phyloP scores from a whole-genome alignment of 352 stramenopile genomes.

The Phytophthora boehmeriae region DNA sequence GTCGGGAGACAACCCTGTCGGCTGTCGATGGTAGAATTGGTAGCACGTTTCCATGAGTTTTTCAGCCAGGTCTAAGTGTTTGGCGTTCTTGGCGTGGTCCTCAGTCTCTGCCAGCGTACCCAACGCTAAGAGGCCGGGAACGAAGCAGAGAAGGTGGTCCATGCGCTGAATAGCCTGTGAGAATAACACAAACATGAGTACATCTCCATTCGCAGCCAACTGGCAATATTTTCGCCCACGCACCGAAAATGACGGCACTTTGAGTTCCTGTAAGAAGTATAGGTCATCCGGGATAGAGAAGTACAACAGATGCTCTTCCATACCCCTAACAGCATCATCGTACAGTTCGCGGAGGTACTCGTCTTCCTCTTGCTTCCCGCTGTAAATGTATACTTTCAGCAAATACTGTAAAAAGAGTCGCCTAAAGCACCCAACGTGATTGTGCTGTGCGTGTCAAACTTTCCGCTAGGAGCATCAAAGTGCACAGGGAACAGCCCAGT shows the following conservation, averaged over 20 bases:
- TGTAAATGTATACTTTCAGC: slow-evolving; percentile 98
- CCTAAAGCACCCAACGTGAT: slow-evolving; percentile 91
- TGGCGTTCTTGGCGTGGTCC: slow-evolving; percentile 72
- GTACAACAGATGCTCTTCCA: slow-evolving; percentile 91
- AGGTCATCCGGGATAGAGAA: slow-evolving; percentile 62
- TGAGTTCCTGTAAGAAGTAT: slow-evolving; percentile 74
- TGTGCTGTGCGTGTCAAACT: slow-evolving; percentile 29
- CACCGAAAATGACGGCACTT: slow-evolving; percentile 53
- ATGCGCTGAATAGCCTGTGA: slow-evolving; percentile 74
- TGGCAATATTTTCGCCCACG: slow-evolving; percentile 13
- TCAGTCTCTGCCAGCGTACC: slow-evolving; percentile 75
- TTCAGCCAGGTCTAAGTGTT: slow-evolving; percentile 89
- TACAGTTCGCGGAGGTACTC: slow-evolving; percentile 89
- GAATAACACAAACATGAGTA: slow-evolving; percentile 9
- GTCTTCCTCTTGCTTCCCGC: slow-evolving; percentile 76
- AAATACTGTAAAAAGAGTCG: slow-evolving; percentile 99
- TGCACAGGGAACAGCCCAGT: slow-evolving; percentile 91
- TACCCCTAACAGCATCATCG: slow-evolving; percentile 93
- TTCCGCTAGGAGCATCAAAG: slow-evolving; percentile 50
- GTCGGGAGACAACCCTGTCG: slow-evolving; percentile 94
- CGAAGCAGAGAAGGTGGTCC: slow-evolving; percentile 98
- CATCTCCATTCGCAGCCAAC: not conserved
- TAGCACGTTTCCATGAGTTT: slow-evolving; percentile 94
- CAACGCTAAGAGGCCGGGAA: slow-evolving; percentile 93
- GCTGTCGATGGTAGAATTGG: slow-evolving; percentile 93